phyloP scores from a whole-genome alignment of 148 eudicot genomes.

The Vaccinium corymbosum region DNA sequence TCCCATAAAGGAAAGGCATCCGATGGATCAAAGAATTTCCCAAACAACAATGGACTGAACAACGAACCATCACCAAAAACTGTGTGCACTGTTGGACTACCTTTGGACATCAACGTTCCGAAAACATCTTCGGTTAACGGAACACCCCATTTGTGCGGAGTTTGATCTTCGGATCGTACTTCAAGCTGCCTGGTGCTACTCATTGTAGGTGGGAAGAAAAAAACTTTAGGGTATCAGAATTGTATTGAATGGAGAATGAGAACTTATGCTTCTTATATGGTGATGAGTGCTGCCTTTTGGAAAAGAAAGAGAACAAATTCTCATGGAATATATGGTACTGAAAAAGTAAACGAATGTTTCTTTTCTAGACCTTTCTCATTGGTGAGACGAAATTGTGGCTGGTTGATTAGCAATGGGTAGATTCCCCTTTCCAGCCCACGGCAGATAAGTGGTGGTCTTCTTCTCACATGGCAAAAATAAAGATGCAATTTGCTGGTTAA shows the following conservation, averaged over 20 bases:
- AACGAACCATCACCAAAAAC: conserved; percentile 62
- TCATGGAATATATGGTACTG: conserved; percentile 32
- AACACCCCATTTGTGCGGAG: conserved; percentile 62
- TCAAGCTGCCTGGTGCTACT: conserved; percentile 44
- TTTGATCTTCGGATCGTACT: conserved; percentile 51
- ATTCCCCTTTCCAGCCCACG: conserved; percentile 9
- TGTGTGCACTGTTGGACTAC: conserved; percentile 29
- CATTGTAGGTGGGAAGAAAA: conserved; percentile 24
- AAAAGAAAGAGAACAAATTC: conserved; percentile 51
- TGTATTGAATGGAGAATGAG: conserved; percentile 4
- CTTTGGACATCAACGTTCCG: conserved; percentile 40
- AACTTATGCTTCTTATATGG: conserved; percentile 20
- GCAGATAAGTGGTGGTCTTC: conserved; percentile 11
- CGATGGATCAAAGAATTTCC: conserved; percentile 90
- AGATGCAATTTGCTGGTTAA: not conserved
- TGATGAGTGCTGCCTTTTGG: conserved; percentile 16
- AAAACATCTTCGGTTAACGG: conserved; percentile 68
- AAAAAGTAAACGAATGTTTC: conserved; percentile 39
- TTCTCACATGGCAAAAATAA: not conserved
- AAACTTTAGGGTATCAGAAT: not conserved
- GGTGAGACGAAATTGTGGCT: conserved; percentile 1
- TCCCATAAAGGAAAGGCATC: conserved; percentile 96
- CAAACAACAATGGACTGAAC: conserved; percentile 82
- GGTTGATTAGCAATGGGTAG: conserved; percentile 9
- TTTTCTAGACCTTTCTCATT: conserved; percentile 17